phyloP scores from a whole-genome alignment of 164 flowering plant species.

The Euptelea pleiosperma region DNA sequence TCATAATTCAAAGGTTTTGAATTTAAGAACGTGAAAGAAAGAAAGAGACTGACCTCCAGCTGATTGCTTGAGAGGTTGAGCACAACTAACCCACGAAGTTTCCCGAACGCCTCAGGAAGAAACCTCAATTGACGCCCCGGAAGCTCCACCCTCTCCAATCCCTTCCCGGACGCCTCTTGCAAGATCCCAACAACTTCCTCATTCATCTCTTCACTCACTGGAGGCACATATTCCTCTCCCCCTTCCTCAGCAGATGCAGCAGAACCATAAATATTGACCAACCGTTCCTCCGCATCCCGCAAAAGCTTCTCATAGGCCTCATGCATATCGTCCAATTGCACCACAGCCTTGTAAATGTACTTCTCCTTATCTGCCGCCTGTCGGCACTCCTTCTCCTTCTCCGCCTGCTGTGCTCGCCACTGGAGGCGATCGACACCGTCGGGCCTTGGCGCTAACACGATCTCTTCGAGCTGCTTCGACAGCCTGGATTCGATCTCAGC shows the following conservation, averaged over 20 bases:
- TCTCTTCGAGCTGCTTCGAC: constrained; percentile 39
- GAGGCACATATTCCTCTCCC: constrained; percentile 12
- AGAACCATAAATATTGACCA: constrained; percentile 55
- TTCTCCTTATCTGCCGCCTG: constrained; percentile 56
- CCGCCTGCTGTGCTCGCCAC: constrained; percentile 40
- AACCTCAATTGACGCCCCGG: constrained; percentile 46
- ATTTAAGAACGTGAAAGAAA: not conserved
- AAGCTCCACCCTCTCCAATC: constrained; percentile 56
- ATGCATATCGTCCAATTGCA: constrained; percentile 82
- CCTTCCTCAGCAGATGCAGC: constrained; percentile 23
- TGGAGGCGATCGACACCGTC: constrained; percentile 30
- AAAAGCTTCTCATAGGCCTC: constrained; percentile 63
- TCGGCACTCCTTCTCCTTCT: constrained; percentile 37
- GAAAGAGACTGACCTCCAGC: constrained; percentile 51
- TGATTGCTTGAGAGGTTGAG: constrained; percentile 69
- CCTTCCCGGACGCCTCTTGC: constrained; percentile 41
- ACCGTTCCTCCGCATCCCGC: constrained; percentile 66
- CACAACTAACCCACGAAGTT: constrained; percentile 41
- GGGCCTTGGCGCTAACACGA: constrained; percentile 39
- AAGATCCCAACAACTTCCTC: constrained; percentile 73
- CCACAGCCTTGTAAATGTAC: constrained; percentile 39
- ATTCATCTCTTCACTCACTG: constrained; percentile 41
- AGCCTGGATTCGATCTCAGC: constrained; percentile 41
- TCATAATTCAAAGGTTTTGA: not conserved
- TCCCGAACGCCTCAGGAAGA: constrained; percentile 85